Conservation (phyloP, 192 early-diverging fungal species). For the Backusella mclennaniae region DNA sequence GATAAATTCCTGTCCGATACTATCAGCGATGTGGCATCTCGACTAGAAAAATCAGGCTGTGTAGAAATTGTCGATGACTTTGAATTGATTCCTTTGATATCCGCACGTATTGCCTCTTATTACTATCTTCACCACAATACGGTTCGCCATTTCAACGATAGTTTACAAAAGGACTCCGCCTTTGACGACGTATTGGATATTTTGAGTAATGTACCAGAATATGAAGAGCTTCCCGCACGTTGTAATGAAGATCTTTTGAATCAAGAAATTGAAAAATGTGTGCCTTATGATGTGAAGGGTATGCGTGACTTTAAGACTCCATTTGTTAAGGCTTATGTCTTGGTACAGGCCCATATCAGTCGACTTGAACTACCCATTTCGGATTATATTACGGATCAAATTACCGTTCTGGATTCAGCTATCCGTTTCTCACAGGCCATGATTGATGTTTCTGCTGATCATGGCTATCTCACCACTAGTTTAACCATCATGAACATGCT, state of each 20-base stretch:
- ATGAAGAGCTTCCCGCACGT: constrained; percentile 88
- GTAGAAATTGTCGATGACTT: constrained; percentile 66
- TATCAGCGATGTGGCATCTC: constrained; percentile 67
- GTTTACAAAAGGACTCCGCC: constrained; percentile 46
- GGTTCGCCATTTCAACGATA: constrained; percentile 63
- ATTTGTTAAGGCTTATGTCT: constrained; percentile 86
- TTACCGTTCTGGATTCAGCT: constrained; percentile 87
- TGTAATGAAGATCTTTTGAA: constrained; percentile 95
- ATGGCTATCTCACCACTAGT: constrained; percentile 62
- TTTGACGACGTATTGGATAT: constrained; percentile 70
- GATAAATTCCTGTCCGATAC: constrained; percentile 78
- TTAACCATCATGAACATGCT: constrained; percentile 79
- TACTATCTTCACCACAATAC: constrained; percentile 90
- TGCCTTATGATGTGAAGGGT: constrained; percentile 67
- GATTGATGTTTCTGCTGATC: constrained; percentile 80
- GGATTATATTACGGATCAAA: constrained; percentile 91
- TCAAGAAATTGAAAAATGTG: constrained; percentile 69
- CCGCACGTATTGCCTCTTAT: constrained; percentile 85
- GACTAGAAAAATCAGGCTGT: constrained; percentile 72
- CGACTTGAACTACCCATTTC: constrained; percentile 77
- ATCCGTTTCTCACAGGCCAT: constrained; percentile 93
- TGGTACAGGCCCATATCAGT: constrained; percentile 89
- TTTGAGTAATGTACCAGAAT: constrained; percentile 83
- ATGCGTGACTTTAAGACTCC: constrained; percentile 73
- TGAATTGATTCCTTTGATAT: constrained; percentile 66